Conservation (phyloP, 164 flowering plant genomes). For the Tetracentron sinense region DNA sequence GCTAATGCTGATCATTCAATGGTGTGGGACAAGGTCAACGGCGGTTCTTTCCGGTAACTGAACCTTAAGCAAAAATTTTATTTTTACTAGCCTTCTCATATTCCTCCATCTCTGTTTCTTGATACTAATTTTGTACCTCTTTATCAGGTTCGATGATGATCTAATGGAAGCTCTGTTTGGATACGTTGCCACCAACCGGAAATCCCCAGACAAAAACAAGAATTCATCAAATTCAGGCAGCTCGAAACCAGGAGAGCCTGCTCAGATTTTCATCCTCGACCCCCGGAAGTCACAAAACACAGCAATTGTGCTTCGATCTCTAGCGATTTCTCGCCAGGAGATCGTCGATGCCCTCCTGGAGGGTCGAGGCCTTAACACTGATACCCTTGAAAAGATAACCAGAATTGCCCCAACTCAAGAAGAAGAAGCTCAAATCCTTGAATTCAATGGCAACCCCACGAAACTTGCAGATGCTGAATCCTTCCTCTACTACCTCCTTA, state of each 20-base stretch:
- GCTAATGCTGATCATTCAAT: conserved; percentile 65
- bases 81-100: background rate
- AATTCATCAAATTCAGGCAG: too few species aligned
- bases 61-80: background rate
- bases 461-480: conserved; percentile 65
- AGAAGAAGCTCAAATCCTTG: conserved; percentile 38
- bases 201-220: conserved; percentile 29
- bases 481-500: conserved; percentile 49
- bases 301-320: conserved; percentile 54
- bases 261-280: conserved; percentile 61
- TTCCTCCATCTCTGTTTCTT: background rate
- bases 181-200: conserved; percentile 51
- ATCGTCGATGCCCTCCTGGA: conserved; percentile 47
- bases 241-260: too few species aligned
- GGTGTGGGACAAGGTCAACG: conserved; percentile 78
- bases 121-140: background rate
- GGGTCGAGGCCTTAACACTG: conserved; percentile 42
- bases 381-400: conserved; percentile 53
- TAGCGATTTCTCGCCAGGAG: conserved; percentile 43
- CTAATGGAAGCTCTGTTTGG: conserved; percentile 96
- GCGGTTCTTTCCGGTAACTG: conserved; percentile 79
- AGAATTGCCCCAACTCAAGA: conserved; percentile 53
- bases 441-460: conserved; percentile 37
- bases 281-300: conserved; percentile 70
- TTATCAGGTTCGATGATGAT: conserved; percentile 71